A percentile compares a stretch with the other conserved stretches of the same genome.
Conservation (phyloP, 352 stramenopile species). For the Globisporangium nodosum region DNA sequence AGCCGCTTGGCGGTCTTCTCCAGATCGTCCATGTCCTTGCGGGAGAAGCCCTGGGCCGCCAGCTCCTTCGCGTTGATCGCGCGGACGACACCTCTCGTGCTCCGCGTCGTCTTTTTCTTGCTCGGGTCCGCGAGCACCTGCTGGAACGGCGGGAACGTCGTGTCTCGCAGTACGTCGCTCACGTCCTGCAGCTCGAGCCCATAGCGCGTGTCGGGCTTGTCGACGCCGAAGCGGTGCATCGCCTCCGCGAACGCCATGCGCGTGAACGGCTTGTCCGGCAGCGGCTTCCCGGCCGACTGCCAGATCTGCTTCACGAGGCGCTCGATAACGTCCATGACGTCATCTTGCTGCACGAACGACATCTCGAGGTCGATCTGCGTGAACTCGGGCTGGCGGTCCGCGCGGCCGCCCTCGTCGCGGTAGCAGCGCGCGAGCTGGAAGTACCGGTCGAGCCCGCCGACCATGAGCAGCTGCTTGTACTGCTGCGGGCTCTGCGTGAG, state of each 20-base stretch:
- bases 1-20: conserved; percentile 47
- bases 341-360: conserved; percentile 70
- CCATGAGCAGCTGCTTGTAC: conserved; percentile 92
- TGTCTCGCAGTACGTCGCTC: conserved; percentile 27
- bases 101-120: conserved; percentile 15
- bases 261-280: conserved; percentile 36
- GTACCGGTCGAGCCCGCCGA: conserved; percentile 81
- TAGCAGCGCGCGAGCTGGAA: conserved; percentile 90
- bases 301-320: conserved; percentile 65
- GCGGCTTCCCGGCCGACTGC: conserved; percentile 38
- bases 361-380: conserved; percentile 91
- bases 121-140: conserved; percentile 16
- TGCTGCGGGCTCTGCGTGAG: conserved; percentile 89
- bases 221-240: conserved; percentile 77
- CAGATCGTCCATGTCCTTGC: conserved; percentile 68
- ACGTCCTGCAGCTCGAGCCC: conserved; percentile 66
- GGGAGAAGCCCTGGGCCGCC: conserved; percentile 46
- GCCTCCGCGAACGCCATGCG: conserved; percentile 71
- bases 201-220: conserved; percentile 85
- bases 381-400: conserved; percentile 88
- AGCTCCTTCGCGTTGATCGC: conserved; percentile 72
- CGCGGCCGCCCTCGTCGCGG: conserved; percentile 81
- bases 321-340: conserved; percentile 77
- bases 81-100: conserved; percentile 28
- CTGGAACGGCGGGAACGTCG: conserved; percentile 44